Evolutionary conservation across 2,329 filamentous ascomycete species (phyloP), one percentile per base, ranked within the genome.

Genomic region (Pseudocercospora cruenta): DNA sequence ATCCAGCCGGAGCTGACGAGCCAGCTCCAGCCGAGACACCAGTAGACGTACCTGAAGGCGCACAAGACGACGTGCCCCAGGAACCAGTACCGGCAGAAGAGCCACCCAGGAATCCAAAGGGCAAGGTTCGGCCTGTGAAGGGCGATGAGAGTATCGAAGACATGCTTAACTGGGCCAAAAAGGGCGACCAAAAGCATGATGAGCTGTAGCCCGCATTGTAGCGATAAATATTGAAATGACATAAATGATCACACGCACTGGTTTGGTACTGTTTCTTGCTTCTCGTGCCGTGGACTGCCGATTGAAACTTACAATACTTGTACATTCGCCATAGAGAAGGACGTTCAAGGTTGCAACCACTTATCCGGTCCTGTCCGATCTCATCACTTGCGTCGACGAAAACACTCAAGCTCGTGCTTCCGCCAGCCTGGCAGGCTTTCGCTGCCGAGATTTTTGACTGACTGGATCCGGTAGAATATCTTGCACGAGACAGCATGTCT

Each of bases 101-200:
- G 55, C 31, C 31, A 10, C 28, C n/a, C 12, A 58, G 55, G 21
- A 58, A 58, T 58, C 55, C 55, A 59, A 64, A 64, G 62, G 65
- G 53, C n/a, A 61, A 58, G 28, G 43, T 63, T 9, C 67, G 65
- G 66, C 66, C 68, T 6, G 59, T 63, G 14, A 63, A 65, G 60
- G 69, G 69, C 9, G 67, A 51, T 3, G 70, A 71, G 64, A 67
- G 65, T 53, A 68, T 70, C 14, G 68, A 71, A 26, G 70, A 71
- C n/a, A 69, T 71, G 68, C 65, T 66, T 49, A 63, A 71, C 12
- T 66, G 64, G 68, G 55, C 66, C 66, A 70, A 69, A 55, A 66
- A 69, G 10, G 60, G 64, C 54, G 59, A 61, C 6, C 45, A 43
- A 9, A 45, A 61, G 60, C 68, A 64, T 60, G 68, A 70, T 45